Conservation (phyloP, 352 stramenopile genomes). For the Globisporangium takayamanum region DNA sequence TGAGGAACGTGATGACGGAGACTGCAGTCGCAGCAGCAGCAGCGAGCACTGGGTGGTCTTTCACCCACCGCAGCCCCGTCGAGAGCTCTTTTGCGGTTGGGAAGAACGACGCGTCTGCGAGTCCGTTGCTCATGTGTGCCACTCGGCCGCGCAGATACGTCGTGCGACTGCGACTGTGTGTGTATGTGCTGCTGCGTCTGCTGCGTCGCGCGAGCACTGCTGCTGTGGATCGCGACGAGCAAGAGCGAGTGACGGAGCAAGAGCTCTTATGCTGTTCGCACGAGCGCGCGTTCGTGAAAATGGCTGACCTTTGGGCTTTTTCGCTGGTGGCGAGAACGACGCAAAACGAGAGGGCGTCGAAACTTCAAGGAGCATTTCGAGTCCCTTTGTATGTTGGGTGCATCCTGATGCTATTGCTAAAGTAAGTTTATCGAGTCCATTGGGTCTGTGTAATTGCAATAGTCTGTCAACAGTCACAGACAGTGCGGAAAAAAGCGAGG, state of each 20-base stretch:
- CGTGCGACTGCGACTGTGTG: not conserved
- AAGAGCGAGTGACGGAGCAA: not conserved
- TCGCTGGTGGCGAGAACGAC: not conserved
- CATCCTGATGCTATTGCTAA: not conserved
- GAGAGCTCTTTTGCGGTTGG: constrained; percentile 80
- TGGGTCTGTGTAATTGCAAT: too few relatives aligned
- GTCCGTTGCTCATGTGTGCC: constrained; percentile 25
- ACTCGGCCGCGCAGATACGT: not conserved
- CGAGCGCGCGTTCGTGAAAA: not conserved
- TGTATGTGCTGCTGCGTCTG: not conserved
- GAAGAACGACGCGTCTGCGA: constrained; percentile 71
- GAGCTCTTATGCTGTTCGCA: not conserved
- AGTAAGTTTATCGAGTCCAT: too few relatives aligned
- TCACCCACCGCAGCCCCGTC: constrained; percentile 79
- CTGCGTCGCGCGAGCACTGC: not conserved
- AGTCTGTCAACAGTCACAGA: too few relatives aligned
- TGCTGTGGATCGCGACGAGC: not conserved
- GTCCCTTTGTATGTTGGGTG: not conserved
- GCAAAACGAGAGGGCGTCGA: not conserved
- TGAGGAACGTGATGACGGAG: constrained; percentile 80
- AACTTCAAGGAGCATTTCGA: not conserved
- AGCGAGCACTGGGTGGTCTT: constrained; percentile 76
- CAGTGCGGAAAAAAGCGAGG: too few relatives aligned
- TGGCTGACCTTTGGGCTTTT: not conserved
- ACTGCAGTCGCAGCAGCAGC: constrained; percentile 73